phyloP scores from a whole-genome alignment of 306 rosid genomes.

The Hippophae rhamnoides region DNA sequence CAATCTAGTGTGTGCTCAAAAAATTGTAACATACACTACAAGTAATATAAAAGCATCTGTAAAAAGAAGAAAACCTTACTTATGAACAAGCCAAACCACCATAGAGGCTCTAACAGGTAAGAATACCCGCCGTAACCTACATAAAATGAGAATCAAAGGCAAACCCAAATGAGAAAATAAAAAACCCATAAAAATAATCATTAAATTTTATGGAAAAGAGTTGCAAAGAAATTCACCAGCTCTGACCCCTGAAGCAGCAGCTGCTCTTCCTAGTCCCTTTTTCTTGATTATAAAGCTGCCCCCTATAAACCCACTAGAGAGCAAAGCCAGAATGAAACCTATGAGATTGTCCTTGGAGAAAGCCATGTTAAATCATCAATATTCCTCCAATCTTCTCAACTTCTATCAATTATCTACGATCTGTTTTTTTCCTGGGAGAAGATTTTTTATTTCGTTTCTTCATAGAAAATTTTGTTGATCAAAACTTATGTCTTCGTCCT shows the following conservation, averaged over 20 bases:
- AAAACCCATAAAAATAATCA: neutral
- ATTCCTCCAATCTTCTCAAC: slow-evolving; percentile 13
- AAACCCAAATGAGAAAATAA: slow-evolving; percentile 8
- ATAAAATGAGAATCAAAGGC: slow-evolving; percentile 10
- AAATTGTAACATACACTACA: too few relatives aligned
- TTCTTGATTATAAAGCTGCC: slow-evolving; percentile 85
- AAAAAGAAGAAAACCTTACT: slow-evolving; percentile 32
- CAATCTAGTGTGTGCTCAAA: too few relatives aligned
- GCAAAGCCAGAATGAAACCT: slow-evolving; percentile 64
- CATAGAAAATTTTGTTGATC: slow-evolving; percentile 33
- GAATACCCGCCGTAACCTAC: slow-evolving; percentile 75
- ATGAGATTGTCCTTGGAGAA: slow-evolving; percentile 44
- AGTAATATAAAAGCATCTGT: neutral
- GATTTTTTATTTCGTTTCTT: slow-evolving; percentile 23
- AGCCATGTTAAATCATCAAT: slow-evolving; percentile 29
- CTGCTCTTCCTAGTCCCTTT: slow-evolving; percentile 74
- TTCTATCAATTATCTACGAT: neutral
- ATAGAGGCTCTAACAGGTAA: slow-evolving; percentile 81
- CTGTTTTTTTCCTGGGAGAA: too few relatives aligned
- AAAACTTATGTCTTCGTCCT: slow-evolving; percentile 15
- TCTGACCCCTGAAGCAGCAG: slow-evolving; percentile 62
- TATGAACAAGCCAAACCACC: slow-evolving; percentile 83
- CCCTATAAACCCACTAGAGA: slow-evolving; percentile 74
- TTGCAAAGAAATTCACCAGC: slow-evolving; percentile 37
- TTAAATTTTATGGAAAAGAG: neutral